Conservation (phyloP, 1,284 basidiomycete genomes). For the Ceratorhiza oryzae-sativae region DNA sequence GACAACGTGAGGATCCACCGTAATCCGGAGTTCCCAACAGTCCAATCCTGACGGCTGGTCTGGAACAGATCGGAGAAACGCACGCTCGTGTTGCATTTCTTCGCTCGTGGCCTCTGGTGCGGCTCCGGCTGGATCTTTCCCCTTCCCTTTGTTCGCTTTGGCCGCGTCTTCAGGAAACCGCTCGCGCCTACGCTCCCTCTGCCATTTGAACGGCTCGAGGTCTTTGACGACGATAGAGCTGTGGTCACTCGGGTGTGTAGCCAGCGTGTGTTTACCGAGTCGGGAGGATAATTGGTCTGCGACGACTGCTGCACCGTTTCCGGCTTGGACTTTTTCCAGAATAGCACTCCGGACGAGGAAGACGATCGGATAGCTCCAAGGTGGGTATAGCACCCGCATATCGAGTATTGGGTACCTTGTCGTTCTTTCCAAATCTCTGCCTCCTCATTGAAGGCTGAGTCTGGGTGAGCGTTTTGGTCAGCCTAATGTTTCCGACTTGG, state of each 20-base stretch:
- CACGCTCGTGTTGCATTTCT: not conserved
- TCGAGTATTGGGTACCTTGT: not conserved
- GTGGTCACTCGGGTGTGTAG: constrained; percentile 7
- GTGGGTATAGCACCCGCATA: not conserved
- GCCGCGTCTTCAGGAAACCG: not conserved
- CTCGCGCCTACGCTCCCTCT: not conserved
- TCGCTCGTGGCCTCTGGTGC: not conserved
- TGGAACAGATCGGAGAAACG: not conserved
- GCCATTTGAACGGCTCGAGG: not conserved
- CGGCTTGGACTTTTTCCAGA: not conserved
- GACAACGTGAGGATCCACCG: not conserved
- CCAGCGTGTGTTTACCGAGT: not conserved
- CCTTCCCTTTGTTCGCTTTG: not conserved
- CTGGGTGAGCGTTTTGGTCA: not conserved
- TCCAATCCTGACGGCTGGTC: not conserved
- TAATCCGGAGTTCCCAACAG: not conserved
- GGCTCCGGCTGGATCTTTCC: not conserved
- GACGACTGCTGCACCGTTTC: not conserved
- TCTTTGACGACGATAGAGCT: not conserved
- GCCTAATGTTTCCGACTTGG: no score
- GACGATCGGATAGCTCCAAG: not conserved
- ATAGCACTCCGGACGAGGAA: not conserved
- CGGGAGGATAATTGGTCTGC: constrained; percentile 1
- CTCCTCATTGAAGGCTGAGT: not conserved
- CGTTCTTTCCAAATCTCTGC: constrained; percentile 7